A percentile compares a stretch with the other conserved stretches of the same genome.
Conservation (phyloP, 495 filamentous ascomycete species). For the Neurospora hispaniola region DNA sequence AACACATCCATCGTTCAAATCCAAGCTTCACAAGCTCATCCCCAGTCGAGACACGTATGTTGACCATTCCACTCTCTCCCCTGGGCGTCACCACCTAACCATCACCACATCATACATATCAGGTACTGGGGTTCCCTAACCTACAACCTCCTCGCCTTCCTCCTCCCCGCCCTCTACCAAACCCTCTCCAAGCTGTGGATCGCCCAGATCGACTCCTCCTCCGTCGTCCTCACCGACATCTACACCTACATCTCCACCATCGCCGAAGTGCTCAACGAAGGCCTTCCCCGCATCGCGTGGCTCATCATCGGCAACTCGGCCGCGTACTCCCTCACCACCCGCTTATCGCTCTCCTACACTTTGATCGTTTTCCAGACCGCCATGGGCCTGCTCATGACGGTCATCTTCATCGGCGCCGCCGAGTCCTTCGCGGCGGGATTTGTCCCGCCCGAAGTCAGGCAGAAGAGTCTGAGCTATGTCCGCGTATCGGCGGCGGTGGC, state of each 20-base stretch:
- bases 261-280: conserved; percentile 62
- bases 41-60: neutral
- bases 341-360: conserved; percentile 52
- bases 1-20: neutral
- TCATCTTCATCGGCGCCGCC: conserved; percentile 49
- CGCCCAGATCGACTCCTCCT: conserved; percentile 52
- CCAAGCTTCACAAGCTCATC: neutral
- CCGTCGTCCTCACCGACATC: conserved; percentile 58
- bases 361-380: conserved; percentile 49
- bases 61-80: too few species aligned
- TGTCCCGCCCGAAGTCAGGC: conserved; percentile 48
- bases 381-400: conserved; percentile 49
- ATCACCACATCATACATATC: neutral
- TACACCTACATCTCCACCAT: conserved; percentile 51
- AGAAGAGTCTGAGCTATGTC: conserved; percentile 51
- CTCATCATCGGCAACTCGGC: conserved; percentile 57
- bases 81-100: neutral
- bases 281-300: conserved; percentile 60
- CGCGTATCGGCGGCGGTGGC: conserved; percentile 52
- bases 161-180: conserved; percentile 56
- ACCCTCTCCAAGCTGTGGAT: conserved; percentile 70
- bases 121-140: conserved; percentile 46
- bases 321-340: conserved; percentile 38
- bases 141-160: conserved; percentile 54
- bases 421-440: conserved; percentile 47